Evolutionary conservation across 176 grass and related monocot species (phyloP), one percentile per base, ranked within the genome.

Genomic region (Rhynchospora pubera): DNA sequence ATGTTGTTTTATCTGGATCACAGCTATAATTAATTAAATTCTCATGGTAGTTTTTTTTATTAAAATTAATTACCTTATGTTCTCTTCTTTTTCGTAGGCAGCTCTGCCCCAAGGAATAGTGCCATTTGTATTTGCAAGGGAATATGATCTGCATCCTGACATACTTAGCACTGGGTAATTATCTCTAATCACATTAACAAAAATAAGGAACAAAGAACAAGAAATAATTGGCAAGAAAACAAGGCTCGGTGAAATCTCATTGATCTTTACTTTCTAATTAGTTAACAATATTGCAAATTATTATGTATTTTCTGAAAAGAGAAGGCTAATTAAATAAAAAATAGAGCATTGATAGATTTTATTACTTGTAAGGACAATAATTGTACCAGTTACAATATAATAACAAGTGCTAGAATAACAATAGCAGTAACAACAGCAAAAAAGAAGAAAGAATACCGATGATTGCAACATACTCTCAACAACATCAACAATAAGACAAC

Each of bases 71-170:
- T 23, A 23, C 2, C 48, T 72, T 3, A 23, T 50, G 8, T 14
- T 48, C 7, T 73, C 44, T 73, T 8, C 9, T 47, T 48, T 71
- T n/a, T 44, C n/a, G n/a, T 50, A 97, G 94, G 90, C 94, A 81
- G 88, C 89, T 90, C 85, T 97, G 78, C 94, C 94, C 71, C 94
- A 97, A 91, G 94, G 94, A 63, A 90, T 97, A 77, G 91, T 97
- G 56, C 82, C 94, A 81, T 97, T 94, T 86, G 94, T 97, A 22
- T 94, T 97, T 79, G 94, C 94, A 0, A 94, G 88, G 60, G 94
- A 94, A 79, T 97, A 97, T 51, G 87, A 78, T 65, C 82, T 97
- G 15, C 94, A 97, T 62, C 85, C 94, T 62, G 90, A 94, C 50
- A 94, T 94, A 69, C 62, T 97, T 21, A 97, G 94, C 70, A 97